A percentile compares a stretch with the other conserved stretches of the same genome.
Evolutionary conservation across 371 early-diverging fungal genomes (phyloP).

Genomic region (Mortierella sp.): DNA sequence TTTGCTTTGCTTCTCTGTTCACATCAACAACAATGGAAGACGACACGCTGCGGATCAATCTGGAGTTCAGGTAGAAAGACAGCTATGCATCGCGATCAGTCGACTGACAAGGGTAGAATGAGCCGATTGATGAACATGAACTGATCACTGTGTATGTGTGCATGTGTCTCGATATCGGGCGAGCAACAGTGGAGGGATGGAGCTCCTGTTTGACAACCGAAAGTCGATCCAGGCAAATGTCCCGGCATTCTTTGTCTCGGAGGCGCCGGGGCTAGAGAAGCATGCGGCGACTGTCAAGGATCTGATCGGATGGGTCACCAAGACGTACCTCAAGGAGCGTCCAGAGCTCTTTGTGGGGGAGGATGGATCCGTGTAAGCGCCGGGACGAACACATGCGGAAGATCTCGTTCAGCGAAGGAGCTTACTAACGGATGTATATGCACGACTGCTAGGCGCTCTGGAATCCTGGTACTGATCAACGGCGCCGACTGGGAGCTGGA

Average conservation of each 20-base stretch:
- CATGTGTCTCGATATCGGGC: too few species aligned
- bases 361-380: slow-evolving; percentile 79
- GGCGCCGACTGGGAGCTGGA: slow-evolving; percentile 97
- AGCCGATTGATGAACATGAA: too few species aligned
- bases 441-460: slow-evolving; percentile 78
- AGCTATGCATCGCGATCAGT: background rate
- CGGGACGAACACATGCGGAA: background rate
- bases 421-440: background rate
- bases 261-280: slow-evolving; percentile 3
- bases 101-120: background rate
- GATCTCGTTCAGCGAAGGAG: background rate
- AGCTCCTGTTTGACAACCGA: slow-evolving; percentile 87
- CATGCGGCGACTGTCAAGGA: slow-evolving; percentile 72
- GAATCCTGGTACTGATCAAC: slow-evolving; percentile 95
- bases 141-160: too few species aligned
- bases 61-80: slow-evolving; percentile 54
- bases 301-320: slow-evolving; percentile 78
- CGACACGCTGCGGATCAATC: slow-evolving; percentile 36
- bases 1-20: too few species aligned
- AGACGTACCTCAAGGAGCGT: slow-evolving; percentile 78
- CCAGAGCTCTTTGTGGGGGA: slow-evolving; percentile 88
- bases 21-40: too few species aligned
- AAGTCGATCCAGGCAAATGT: slow-evolving; percentile 66
- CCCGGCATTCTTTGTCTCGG: slow-evolving; percentile 55
- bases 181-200: slow-evolving; percentile 91